Evolutionary conservation across 345 rosid genomes (phyloP).

Genomic region (Aquilaria malaccensis): DNA sequence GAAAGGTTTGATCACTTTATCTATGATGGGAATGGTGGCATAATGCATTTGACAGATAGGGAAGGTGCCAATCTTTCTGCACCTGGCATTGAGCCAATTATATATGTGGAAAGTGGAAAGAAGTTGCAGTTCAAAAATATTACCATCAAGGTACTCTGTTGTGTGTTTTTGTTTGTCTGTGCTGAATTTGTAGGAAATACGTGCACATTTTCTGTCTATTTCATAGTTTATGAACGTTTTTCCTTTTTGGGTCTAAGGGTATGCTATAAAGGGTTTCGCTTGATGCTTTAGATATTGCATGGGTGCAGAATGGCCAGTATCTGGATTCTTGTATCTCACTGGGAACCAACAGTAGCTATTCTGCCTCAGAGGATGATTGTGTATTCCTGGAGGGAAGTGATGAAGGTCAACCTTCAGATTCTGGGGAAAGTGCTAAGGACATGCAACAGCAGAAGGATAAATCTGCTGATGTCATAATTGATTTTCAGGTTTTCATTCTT

Average conservation of each 20-base stretch:
- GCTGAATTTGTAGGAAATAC: background rate
- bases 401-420: slow-evolving; percentile 27
- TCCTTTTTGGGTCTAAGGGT: background rate
- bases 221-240: too few species aligned
- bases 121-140: slow-evolving; percentile 80
- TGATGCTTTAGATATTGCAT: slow-evolving; percentile 10
- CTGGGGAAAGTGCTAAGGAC: slow-evolving; percentile 27
- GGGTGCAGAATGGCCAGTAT: slow-evolving; percentile 66
- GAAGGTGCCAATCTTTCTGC: slow-evolving; percentile 51
- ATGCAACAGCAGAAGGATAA: slow-evolving; percentile 39
- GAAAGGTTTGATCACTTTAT: slow-evolving; percentile 65
- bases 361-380: slow-evolving; percentile 55
- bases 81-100: slow-evolving; percentile 63
- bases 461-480: slow-evolving; percentile 57
- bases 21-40: slow-evolving; percentile 92
- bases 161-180: background rate
- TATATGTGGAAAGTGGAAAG: slow-evolving; percentile 76
- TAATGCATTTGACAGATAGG: slow-evolving; percentile 63
- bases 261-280: slow-evolving; percentile 6
- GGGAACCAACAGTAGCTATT: slow-evolving; percentile 77
- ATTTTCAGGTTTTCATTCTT: slow-evolving; percentile 53
- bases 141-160: slow-evolving; percentile 52
- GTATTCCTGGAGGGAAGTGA: slow-evolving; percentile 53
- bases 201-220: background rate
- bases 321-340: slow-evolving; percentile 86